Evolutionary conservation across 2,329 filamentous ascomycete species (phyloP).

Genomic region (Phialemonium atrogriseum): DNA sequence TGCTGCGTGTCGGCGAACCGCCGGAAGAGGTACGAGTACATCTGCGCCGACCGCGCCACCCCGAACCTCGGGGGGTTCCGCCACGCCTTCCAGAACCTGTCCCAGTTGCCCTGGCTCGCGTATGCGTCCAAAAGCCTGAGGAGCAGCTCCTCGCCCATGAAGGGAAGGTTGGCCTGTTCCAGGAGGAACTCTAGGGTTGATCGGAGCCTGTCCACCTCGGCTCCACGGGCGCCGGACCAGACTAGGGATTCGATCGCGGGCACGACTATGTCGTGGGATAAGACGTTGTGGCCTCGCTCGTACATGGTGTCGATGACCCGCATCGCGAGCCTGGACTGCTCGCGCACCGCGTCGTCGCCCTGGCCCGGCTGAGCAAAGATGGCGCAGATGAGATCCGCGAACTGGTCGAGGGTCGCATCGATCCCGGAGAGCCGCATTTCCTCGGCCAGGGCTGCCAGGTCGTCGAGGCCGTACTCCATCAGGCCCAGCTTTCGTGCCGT

Average conservation of each 20-base stretch:
- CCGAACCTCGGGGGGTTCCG: conserved; percentile 42
- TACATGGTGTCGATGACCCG: conserved; percentile 35
- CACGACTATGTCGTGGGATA: conserved; percentile 39
- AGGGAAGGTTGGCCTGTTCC: conserved; percentile 24
- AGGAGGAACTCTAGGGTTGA: conserved; percentile 36
- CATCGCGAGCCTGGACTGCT: conserved; percentile 30
- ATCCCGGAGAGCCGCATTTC: conserved; percentile 31
- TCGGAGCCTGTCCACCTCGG: conserved; percentile 29
- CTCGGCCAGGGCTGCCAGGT: conserved; percentile 20
- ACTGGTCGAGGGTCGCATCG: conserved; percentile 23
- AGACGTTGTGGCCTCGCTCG: conserved; percentile 33
- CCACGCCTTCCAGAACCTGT: conserved; percentile 54
- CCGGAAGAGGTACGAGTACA: conserved; percentile 48
- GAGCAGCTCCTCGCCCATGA: conserved; percentile 28
- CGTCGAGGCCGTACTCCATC: conserved; percentile 7
- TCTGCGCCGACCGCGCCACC: conserved; percentile 34
- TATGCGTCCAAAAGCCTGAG: conserved; percentile 37
- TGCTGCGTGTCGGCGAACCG: conserved; percentile 36
- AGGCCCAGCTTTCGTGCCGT: conserved; percentile 13
- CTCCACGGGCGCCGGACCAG: conserved; percentile 19
- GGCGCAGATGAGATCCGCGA: conserved; percentile 27
- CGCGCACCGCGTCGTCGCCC: conserved; percentile 13
- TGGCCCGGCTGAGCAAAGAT: conserved; percentile 21
- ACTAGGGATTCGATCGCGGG: conserved; percentile 35
- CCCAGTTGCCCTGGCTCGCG: conserved; percentile 39